Base-by-base conservation (phyloP, 257 asterid species). In the Solanum boliviense region DNA sequence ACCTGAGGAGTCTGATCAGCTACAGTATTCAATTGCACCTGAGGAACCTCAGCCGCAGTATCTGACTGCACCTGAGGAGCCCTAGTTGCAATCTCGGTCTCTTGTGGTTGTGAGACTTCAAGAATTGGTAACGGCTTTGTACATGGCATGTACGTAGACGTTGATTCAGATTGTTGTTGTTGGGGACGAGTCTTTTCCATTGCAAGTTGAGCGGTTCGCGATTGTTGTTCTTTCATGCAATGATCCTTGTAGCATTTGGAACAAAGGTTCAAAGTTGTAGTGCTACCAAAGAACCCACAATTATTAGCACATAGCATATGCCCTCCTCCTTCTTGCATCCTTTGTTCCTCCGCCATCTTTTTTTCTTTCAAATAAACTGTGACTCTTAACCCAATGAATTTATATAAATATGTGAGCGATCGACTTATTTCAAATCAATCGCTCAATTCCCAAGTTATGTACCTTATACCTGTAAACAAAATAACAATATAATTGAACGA, bases 221-320 rank as follows among this genome's bases (percentile, higher is more conserved):
- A 70, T 23, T 91, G 91, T 75, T 79, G 90, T 36, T 93, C 93
- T 39, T 91, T 89, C 12, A 88, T 8, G 90, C 90, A 86, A 76
- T 83, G 79, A 65, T 90, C 93, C 23, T 87, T 92, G 89, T 92
- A 92, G 90, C 96, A 93, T 73, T 93, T 93, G 39, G 96, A 93
- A 87, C 96, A 93, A 74, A 93, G 88, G 78, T 92, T 88, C 29
- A 89, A 89, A 4, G 96, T 93, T 8, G 96, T 90, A 5, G 94
- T 90, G 86, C 93, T 92, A n/a, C 96, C 96, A 76, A 92, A 91
- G 76, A 93, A 93, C 5, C 96, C 96, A 29, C 96, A 93, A 86
- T 91, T 92, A 87, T 90, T 93, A 15, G 94, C 94, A 84, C 96
- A 93, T 13, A 84, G 88, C 84, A 88, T 87, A 87, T 90, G 94